Percentiles rank a stretch among this genome's conserved stretches.
Evolutionary conservation across 352 stramenopile species (phyloP).

Genomic region (Pythium rhizo-oryzae): DNA sequence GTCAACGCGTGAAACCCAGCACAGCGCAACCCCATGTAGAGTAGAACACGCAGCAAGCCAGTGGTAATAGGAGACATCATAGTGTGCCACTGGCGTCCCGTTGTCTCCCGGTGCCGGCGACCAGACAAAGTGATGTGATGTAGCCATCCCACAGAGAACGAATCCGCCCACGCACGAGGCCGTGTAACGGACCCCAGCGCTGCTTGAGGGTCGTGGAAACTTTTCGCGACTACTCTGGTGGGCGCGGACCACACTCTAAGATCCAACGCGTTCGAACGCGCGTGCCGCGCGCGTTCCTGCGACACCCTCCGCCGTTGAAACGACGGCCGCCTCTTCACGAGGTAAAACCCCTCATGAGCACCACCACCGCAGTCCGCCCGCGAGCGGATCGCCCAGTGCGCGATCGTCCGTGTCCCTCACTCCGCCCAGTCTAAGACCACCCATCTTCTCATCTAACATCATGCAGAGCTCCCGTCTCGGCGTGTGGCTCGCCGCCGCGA

Average conservation of each 20-base stretch:
- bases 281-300: background rate
- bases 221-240: too few relatives aligned
- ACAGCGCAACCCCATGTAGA: background rate
- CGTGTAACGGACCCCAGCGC: too few relatives aligned
- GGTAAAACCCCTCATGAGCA: background rate
- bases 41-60: background rate
- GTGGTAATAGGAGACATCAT: too few relatives aligned
- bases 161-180: too few relatives aligned
- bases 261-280: too few relatives aligned
- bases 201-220: too few relatives aligned
- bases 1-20: conserved; percentile 12
- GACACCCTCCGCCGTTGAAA: background rate
- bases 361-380: too few relatives aligned
- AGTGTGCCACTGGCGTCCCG: too few relatives aligned
- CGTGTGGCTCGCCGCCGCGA: background rate
- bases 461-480: background rate
- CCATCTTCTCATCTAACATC: background rate
- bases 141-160: too few relatives aligned
- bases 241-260: too few relatives aligned
- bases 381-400: background rate
- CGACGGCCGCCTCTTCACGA: background rate
- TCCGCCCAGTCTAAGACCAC: background rate
- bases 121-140: background rate
- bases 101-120: too few relatives aligned
- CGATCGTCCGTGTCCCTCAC: background rate